Percentiles rank a stretch among this genome's conserved stretches.
Conservation (phyloP, 139 green algal genomes). For the Chlamydomonas incerta region DNA sequence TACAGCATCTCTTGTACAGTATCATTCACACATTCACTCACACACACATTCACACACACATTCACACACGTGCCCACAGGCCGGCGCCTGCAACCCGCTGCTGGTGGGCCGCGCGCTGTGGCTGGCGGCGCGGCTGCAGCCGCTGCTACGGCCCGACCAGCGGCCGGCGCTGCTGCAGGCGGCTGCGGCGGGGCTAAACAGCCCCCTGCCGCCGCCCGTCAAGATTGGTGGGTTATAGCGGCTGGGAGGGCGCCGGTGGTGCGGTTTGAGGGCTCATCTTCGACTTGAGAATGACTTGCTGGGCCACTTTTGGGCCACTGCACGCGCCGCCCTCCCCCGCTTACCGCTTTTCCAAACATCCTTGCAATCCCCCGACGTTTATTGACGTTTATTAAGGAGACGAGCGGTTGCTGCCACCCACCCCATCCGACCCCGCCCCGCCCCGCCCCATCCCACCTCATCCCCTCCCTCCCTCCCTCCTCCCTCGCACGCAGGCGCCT, state of each 20-base stretch:
- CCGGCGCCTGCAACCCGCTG: constrained; percentile 53
- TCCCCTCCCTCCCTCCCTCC: neutral
- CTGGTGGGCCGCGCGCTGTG: constrained; percentile 78
- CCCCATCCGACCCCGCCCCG: neutral
- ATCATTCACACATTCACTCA: no score
- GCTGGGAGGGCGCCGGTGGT: no score
- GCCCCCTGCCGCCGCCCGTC: constrained; percentile 33
- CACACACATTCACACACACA: neutral
- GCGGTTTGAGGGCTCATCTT: no score
- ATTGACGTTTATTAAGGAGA: no score
- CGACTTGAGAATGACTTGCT: no score
- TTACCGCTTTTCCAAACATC: no score
- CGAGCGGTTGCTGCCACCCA: no score
- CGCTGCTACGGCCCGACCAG: constrained; percentile 46
- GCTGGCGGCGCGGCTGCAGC: constrained; percentile 60
- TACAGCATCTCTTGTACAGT: no score
- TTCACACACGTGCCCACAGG: neutral
- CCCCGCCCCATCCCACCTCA: neutral
- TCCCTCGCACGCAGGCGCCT: constrained; percentile 19
- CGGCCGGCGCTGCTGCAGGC: constrained; percentile 47
- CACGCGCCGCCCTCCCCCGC: no score
- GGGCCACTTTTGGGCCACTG: no score
- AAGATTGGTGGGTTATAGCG: constrained; percentile 25
- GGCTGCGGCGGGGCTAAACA: constrained; percentile 37
- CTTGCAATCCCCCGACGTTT: no score